Evolutionary conservation across 1,139 yeast species (phyloP), one percentile per base, ranked within the genome.

Genomic region (Saccharomyces hybrid): DNA sequence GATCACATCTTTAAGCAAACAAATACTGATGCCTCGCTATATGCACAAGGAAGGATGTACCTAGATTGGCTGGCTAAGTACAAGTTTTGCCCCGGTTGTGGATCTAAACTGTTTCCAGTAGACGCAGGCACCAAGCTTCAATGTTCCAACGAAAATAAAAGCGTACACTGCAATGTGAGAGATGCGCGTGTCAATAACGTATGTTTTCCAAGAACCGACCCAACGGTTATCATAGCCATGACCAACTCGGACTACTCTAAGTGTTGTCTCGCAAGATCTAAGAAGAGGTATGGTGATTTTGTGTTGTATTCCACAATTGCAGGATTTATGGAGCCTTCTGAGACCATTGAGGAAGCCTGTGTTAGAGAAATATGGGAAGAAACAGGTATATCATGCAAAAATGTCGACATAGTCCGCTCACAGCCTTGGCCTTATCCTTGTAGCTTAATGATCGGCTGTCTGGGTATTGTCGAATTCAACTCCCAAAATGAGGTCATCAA

Each of bases 361-460:
- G 77, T 84, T 51, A 75, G 99, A 58, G 99, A 91, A 69, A 86
- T 88, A 42, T 90, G 95, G 90, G 99, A 91, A 70, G 99, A 91
- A 70, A 84, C 97, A 2, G 99, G 99, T 3, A 88, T 89, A 41
- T 77, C 73, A 48, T 83, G 87, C 52, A 65, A 74, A 2, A 73
- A 76, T 47, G 85, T 90, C 34, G 70, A 75, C 52, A 77, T 90
- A 52, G 73, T 84, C 31, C 76, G 82, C 67, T 81, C 93, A 7
- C 97, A 90, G 70, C 97, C 97, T 6, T 90, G 97, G 97, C 99
- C 98, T 25, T 91, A 83, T 72, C 98, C 98, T 1, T 89, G 89
- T 0, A 90, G 87, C 67, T 72, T 93, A 63, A 91, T 91, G 98
- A 79, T 93, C 63, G 98, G 98, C 9, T 90, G 97, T 70, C 70